Evolutionary conservation across 2,329 filamentous ascomycete genomes (phyloP).

Genomic region (Cryphonectria radicalis): DNA sequence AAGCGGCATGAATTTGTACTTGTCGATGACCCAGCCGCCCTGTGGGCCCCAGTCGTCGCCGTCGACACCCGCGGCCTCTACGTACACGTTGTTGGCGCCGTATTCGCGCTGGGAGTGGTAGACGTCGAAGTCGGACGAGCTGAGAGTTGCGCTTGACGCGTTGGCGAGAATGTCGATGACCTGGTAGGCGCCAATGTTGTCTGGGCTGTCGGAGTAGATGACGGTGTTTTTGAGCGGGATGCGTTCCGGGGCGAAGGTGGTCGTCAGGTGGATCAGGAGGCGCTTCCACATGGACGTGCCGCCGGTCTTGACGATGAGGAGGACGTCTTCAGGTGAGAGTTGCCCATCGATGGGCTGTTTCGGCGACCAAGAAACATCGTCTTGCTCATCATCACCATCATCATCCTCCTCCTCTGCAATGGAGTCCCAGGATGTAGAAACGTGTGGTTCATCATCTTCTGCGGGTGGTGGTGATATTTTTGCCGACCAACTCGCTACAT

Average conservation of each 20-base stretch:
- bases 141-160: slow-evolving; percentile 29
- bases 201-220: slow-evolving; percentile 35
- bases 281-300: slow-evolving; percentile 36
- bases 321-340: slow-evolving; percentile 15
- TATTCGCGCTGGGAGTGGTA: slow-evolving; percentile 34
- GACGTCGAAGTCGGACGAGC: slow-evolving; percentile 30
- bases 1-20: slow-evolving; percentile 28
- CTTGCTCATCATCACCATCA: neutral
- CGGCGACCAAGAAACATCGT: too few relatives aligned
- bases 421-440: neutral
- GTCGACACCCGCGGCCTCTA: slow-evolving; percentile 30
- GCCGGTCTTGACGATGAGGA: slow-evolving; percentile 36
- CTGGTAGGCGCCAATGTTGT: slow-evolving; percentile 33
- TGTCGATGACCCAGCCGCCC: slow-evolving; percentile 26
- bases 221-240: slow-evolving; percentile 34
- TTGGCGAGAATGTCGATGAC: slow-evolving; percentile 36
- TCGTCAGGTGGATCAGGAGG: slow-evolving; percentile 36
- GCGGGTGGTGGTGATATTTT: neutral
- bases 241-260: slow-evolving; percentile 33
- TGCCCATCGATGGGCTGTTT: neutral
- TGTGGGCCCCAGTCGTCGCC: slow-evolving; percentile 20
- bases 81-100: slow-evolving; percentile 34
- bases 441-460: neutral
- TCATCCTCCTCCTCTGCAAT: neutral
- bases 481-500: neutral